Conservation (phyloP, 495 filamentous ascomycete species). For the Lasiosphaeria hispida region DNA sequence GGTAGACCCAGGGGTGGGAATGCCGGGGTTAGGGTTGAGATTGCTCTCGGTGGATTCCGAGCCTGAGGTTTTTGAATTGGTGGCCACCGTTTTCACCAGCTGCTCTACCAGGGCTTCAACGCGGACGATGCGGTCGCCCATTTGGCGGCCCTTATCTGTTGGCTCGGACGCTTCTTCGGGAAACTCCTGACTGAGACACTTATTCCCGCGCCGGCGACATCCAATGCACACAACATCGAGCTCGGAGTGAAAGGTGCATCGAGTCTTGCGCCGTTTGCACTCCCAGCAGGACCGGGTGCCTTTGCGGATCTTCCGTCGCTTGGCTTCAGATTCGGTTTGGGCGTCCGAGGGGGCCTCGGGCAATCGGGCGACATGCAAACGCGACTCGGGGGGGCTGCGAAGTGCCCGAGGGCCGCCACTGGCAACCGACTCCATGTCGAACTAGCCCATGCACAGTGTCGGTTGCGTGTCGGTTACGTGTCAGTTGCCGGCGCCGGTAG, state of each 20-base stretch:
- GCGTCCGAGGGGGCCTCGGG: not conserved
- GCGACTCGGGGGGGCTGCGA: too few species aligned
- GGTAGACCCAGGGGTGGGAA: constrained; percentile 1
- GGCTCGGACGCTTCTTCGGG: constrained; percentile 26
- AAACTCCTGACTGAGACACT: constrained; percentile 46
- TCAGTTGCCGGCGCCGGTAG: too few species aligned
- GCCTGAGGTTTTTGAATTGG: not conserved
- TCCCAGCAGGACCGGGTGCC: constrained; percentile 54
- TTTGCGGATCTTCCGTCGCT: constrained; percentile 43
- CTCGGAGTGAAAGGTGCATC: constrained; percentile 41
- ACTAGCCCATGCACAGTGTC: too few species aligned
- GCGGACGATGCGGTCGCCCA: constrained; percentile 26
- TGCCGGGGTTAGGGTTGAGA: not conserved
- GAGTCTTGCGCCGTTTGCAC: constrained; percentile 50
- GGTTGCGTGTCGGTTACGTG: too few species aligned
- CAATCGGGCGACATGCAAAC: too few species aligned
- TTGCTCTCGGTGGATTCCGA: not conserved
- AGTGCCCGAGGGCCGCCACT: too few species aligned
- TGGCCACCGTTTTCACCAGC: constrained; percentile 17
- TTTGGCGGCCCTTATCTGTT: constrained; percentile 2
- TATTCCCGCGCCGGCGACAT: constrained; percentile 39
- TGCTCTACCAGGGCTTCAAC: constrained; percentile 32
- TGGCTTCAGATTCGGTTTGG: constrained; percentile 12
- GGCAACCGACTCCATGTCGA: too few species aligned
- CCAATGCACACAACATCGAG: constrained; percentile 38